Evolutionary conservation across 306 rosid genomes (phyloP).

Genomic region (Vachellia collinsii): DNA sequence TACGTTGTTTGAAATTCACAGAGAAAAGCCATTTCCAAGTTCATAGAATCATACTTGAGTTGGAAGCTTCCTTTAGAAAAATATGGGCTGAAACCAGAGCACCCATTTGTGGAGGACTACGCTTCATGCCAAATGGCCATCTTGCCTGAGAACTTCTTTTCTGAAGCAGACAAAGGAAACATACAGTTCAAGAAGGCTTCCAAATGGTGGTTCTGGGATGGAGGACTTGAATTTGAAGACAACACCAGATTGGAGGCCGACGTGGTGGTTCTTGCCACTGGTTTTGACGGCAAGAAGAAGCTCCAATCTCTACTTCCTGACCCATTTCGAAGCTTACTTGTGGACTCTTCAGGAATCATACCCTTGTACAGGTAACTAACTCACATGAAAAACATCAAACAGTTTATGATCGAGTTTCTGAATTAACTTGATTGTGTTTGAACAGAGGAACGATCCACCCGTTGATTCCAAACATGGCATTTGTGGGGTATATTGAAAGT

Average conservation of each 20-base stretch:
- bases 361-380: conserved; percentile 56
- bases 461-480: conserved; percentile 65
- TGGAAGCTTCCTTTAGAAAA: conserved; percentile 66
- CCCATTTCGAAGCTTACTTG: conserved; percentile 53
- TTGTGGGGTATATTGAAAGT: conserved; percentile 68
- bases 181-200: conserved; percentile 51
- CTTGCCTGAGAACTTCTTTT: conserved; percentile 62
- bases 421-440: not conserved
- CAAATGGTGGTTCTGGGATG: conserved; percentile 62
- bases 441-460: conserved; percentile 64
- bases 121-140: conserved; percentile 80
- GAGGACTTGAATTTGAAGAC: conserved; percentile 65
- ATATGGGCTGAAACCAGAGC: conserved; percentile 66
- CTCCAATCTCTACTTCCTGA: conserved; percentile 53
- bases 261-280: conserved; percentile 66
- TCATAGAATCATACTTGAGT: conserved; percentile 61
- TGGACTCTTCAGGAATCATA: conserved; percentile 54
- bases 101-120: conserved; percentile 68
- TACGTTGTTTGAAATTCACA: conserved; percentile 27
- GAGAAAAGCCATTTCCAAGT: conserved; percentile 62
- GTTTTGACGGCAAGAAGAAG: conserved; percentile 60
- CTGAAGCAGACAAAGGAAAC: conserved; percentile 60
- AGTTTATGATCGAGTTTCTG: not conserved
- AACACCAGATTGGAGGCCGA: conserved; percentile 56
- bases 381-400: not conserved